These are phyloP conservation scores for Colletotrichum spinosum DNA, from an alignment of 2,329 filamentous ascomycete species.

Conservation along the genomic window DNA sequence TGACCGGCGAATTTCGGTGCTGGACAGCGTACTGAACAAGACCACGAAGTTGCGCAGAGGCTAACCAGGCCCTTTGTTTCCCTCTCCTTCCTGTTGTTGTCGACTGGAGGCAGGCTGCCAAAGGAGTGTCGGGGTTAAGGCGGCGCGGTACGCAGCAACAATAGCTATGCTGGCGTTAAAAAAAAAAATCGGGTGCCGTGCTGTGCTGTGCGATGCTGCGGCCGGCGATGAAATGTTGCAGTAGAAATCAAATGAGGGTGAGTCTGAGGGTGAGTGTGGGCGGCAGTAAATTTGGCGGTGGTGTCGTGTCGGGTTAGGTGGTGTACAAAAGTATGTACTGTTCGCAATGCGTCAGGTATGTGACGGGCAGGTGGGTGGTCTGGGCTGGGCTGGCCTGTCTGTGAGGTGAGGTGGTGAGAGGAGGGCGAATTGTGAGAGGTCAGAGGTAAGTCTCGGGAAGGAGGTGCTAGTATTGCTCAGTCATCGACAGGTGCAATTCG, in stretches of 20 bases:
- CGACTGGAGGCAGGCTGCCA: conserved; percentile 7
- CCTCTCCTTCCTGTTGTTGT: background rate
- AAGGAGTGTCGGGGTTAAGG: conserved; percentile 26
- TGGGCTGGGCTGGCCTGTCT: no score
- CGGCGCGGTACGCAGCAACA: conserved; percentile 17
- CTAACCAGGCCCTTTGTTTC: background rate
- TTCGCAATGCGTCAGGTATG: background rate
- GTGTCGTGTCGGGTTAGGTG: conserved; percentile 16
- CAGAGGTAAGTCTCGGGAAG: background rate
- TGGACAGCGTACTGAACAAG: conserved; percentile 6
- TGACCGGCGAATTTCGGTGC: conserved; percentile 15
- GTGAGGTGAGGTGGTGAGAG: conserved; percentile 4
- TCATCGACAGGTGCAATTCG: conserved; percentile 10
- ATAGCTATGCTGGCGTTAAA: conserved; percentile 28
- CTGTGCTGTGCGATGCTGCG: background rate
- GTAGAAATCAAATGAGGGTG: conserved; percentile 19
- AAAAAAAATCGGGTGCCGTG: background rate
- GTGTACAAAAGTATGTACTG: background rate
- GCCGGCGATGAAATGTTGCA: conserved; percentile 25
- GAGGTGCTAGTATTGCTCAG: conserved; percentile 12
- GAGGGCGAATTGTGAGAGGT: background rate
- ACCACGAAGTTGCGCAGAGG: background rate
- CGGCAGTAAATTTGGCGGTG: conserved; percentile 7
- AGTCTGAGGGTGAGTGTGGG: background rate
- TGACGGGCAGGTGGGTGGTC: background rate